These are phyloP conservation scores for Solanum chmielewskii DNA, from an alignment of 257 asterid species.

Conservation along the genomic window DNA sequence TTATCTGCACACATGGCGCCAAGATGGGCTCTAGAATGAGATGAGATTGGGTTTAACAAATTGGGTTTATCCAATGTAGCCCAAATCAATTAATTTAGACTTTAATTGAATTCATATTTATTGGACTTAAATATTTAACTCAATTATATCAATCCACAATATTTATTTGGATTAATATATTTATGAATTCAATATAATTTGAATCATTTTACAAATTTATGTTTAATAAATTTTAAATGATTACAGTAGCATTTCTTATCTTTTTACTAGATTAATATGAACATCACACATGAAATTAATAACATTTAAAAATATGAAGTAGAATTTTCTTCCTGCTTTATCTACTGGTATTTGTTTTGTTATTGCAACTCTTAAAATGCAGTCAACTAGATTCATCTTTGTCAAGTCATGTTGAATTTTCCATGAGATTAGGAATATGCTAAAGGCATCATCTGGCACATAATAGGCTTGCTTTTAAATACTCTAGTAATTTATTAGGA, in stretches of 20 bases:
- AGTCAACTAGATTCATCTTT: conserved; percentile 55
- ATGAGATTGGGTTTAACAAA: too few relatives aligned
- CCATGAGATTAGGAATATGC: conserved; percentile 89
- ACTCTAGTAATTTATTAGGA: not conserved
- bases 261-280: not conserved
- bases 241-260: conserved; percentile 10
- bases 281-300: not conserved
- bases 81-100: too few relatives aligned
- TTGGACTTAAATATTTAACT: too few relatives aligned
- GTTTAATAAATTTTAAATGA: too few relatives aligned
- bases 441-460: conserved; percentile 17
- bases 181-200: too few relatives aligned
- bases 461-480: not conserved
- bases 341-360: not conserved
- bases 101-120: too few relatives aligned
- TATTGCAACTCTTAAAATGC: conserved; percentile 47
- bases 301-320: not conserved
- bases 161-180: too few relatives aligned
- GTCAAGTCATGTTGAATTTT: conserved; percentile 87
- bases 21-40: too few relatives aligned
- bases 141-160: too few relatives aligned
- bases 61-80: too few relatives aligned
- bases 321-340: not conserved
- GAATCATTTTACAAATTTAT: too few relatives aligned
- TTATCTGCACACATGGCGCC: too few relatives aligned